Percentiles rank a stretch among this genome's conserved stretches.
These are phyloP conservation scores for Aspergillus unguis DNA, from an alignment of 2,329 filamentous ascomycete genomes.

Conservation along the genomic window DNA sequence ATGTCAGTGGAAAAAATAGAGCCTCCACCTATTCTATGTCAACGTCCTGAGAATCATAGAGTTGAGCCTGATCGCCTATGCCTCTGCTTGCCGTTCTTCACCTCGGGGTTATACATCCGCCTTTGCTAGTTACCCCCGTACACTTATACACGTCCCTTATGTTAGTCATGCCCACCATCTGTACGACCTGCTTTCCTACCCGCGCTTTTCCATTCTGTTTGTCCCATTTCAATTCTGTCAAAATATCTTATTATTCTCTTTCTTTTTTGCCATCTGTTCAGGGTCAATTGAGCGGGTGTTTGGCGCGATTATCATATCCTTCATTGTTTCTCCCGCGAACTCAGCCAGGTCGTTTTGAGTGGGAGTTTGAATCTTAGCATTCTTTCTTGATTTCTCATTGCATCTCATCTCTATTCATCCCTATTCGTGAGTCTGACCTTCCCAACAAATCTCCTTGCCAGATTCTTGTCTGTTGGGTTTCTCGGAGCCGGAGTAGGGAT, in stretches of 20 bases:
- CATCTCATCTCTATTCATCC: slow-evolving; percentile 8
- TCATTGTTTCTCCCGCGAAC: background rate
- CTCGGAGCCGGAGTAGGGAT: too few species aligned
- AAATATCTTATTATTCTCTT: slow-evolving; percentile 21
- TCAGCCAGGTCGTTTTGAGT: slow-evolving; percentile 10
- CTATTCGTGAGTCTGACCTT: too few species aligned
- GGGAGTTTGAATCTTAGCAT: slow-evolving; percentile 18
- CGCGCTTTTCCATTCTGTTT: slow-evolving; percentile 15
- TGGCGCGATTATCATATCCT: slow-evolving; percentile 10
- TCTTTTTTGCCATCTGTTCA: slow-evolving; percentile 5
- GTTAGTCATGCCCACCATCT: background rate
- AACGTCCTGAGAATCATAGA: slow-evolving; percentile 4
- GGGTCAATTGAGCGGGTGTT: slow-evolving; percentile 21
- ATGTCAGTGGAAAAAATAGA: slow-evolving; percentile 19
- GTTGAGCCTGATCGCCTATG: background rate
- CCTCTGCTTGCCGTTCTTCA: background rate
- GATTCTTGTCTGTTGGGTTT: too few species aligned
- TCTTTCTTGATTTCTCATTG: background rate
- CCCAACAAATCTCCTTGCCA: too few species aligned
- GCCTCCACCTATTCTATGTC: background rate
- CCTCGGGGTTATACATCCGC: too few species aligned
- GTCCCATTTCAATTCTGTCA: slow-evolving; percentile 23
- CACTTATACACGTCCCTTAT: background rate
- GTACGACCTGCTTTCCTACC: slow-evolving; percentile 19
- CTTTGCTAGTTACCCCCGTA: background rate